Evolutionary conservation across 2,329 filamentous ascomycete species (phyloP).

Genomic region (Raffaelea albimanens): DNA sequence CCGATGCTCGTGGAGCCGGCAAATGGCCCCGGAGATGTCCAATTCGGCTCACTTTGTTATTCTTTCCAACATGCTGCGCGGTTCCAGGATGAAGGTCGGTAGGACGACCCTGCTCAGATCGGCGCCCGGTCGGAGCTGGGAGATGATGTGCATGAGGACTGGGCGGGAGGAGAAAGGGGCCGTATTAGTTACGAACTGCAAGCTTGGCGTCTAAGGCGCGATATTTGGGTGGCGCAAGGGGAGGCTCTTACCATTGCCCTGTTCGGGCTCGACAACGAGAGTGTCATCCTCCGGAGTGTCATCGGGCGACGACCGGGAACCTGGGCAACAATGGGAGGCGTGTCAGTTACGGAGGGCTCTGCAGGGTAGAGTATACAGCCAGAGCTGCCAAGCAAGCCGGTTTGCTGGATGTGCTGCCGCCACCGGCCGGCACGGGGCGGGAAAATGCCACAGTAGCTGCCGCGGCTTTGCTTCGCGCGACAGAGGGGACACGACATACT

Average conservation of each 20-base stretch:
- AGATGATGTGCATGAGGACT: slow-evolving; percentile 97
- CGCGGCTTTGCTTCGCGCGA: too few species aligned
- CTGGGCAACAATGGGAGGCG: slow-evolving; percentile 1
- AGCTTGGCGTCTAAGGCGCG: background rate
- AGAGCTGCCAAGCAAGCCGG: too few species aligned
- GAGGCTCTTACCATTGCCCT: slow-evolving; percentile 71
- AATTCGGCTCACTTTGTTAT: slow-evolving; percentile 76
- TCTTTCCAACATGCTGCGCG: slow-evolving; percentile 92
- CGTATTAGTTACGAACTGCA: slow-evolving; percentile 1
- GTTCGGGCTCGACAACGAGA: slow-evolving; percentile 76
- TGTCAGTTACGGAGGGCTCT: background rate
- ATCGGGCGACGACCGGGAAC: slow-evolving; percentile 42
- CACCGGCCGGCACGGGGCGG: too few species aligned
- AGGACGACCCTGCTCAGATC: slow-evolving; percentile 90
- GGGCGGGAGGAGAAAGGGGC: slow-evolving; percentile 1
- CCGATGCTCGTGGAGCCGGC: too few species aligned
- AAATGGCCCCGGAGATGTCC: background rate
- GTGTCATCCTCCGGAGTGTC: slow-evolving; percentile 61
- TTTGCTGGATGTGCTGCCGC: too few species aligned
- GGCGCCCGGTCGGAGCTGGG: slow-evolving; percentile 87
- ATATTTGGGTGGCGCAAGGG: background rate
- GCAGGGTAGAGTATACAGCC: too few species aligned
- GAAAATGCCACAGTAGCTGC: too few species aligned
- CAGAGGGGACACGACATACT: slow-evolving; percentile 19
- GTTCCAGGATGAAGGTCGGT: slow-evolving; percentile 96